phyloP scores from a whole-genome alignment of 2,329 filamentous ascomycete species.

The Microcyclosporella mali region DNA sequence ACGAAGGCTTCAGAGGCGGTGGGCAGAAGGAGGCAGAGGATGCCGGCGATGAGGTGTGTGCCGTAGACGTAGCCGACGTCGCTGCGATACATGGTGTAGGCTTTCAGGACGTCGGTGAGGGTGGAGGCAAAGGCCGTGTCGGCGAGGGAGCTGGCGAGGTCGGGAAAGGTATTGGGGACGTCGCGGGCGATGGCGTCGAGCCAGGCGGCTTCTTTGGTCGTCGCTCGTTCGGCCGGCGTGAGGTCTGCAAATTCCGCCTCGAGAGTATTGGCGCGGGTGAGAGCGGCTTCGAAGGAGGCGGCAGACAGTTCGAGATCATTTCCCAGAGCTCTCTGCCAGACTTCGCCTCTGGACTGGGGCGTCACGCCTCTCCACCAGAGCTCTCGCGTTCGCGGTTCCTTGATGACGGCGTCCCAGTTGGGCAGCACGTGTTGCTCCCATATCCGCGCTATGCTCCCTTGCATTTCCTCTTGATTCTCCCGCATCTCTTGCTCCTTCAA shows the following conservation, averaged over 20 bases:
- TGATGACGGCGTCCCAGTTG: constrained; percentile 66
- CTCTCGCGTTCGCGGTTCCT: constrained; percentile 63
- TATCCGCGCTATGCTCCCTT: constrained; percentile 47
- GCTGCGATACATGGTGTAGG: constrained; percentile 74
- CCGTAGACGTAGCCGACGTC: constrained; percentile 73
- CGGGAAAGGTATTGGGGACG: constrained; percentile 61
- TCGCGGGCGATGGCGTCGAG: constrained; percentile 60
- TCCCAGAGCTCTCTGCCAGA: constrained; percentile 66
- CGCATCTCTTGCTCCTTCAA: constrained; percentile 47
- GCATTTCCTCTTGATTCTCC: constrained; percentile 47
- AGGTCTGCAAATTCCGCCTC: constrained; percentile 50
- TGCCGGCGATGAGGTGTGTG: constrained; percentile 66
- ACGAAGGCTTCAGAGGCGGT: constrained; percentile 58
- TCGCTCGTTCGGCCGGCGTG: constrained; percentile 38
- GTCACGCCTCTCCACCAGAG: constrained; percentile 79
- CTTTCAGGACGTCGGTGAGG: constrained; percentile 66
- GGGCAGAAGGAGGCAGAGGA: constrained; percentile 65
- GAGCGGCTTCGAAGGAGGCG: constrained; percentile 63
- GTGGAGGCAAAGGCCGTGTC: constrained; percentile 61
- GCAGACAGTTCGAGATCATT: constrained; percentile 65
- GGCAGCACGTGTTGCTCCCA: constrained; percentile 75
- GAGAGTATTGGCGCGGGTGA: constrained; percentile 59
- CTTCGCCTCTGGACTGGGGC: constrained; percentile 60
- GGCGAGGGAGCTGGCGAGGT: constrained; percentile 62
- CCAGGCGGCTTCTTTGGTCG: constrained; percentile 53